Conservation (phyloP, 768 basidiomycete genomes). For the Mycena metata region DNA sequence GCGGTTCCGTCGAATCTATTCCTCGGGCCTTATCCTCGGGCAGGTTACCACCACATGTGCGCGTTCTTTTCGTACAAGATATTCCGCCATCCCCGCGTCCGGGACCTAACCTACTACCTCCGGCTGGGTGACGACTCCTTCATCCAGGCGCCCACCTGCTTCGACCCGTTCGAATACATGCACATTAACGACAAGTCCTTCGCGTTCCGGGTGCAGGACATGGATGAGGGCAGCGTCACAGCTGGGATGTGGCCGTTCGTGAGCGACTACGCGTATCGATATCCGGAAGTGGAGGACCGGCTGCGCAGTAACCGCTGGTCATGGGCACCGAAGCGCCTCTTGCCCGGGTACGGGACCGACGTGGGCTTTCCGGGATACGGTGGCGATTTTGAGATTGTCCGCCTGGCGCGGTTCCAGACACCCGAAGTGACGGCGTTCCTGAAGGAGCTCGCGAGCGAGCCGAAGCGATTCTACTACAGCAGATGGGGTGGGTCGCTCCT, state of each 20-base stretch:
- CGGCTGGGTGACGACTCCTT: constrained; percentile 40
- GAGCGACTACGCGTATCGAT: constrained; percentile 30
- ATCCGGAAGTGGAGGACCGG: constrained; percentile 25
- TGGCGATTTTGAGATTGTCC: constrained; percentile 38
- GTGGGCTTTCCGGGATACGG: too few relatives aligned
- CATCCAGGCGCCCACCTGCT: constrained; percentile 27
- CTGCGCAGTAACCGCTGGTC: constrained; percentile 31
- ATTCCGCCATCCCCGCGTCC: constrained; percentile 38
- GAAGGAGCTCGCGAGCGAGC: constrained; percentile 34
- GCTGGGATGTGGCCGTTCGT: constrained; percentile 36
- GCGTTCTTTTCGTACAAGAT: constrained; percentile 39
- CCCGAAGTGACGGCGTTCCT: constrained; percentile 35
- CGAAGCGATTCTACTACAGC: constrained; percentile 37
- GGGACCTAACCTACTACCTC: constrained; percentile 37
- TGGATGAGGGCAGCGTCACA: constrained; percentile 32
- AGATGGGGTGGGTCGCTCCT: constrained; percentile 37
- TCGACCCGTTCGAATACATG: constrained; percentile 41
- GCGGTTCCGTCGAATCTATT: background rate
- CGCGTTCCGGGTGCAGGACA: constrained; percentile 22
- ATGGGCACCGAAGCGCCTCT: background rate
- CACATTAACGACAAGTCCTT: constrained; percentile 33
- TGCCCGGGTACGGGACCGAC: constrained; percentile 26
- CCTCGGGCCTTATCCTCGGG: background rate
- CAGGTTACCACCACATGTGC: constrained; percentile 42
- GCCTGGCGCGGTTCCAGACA: constrained; percentile 26